Evolutionary conservation across 257 asterid genomes (phyloP).

Genomic region (Nicotiana undulata): DNA sequence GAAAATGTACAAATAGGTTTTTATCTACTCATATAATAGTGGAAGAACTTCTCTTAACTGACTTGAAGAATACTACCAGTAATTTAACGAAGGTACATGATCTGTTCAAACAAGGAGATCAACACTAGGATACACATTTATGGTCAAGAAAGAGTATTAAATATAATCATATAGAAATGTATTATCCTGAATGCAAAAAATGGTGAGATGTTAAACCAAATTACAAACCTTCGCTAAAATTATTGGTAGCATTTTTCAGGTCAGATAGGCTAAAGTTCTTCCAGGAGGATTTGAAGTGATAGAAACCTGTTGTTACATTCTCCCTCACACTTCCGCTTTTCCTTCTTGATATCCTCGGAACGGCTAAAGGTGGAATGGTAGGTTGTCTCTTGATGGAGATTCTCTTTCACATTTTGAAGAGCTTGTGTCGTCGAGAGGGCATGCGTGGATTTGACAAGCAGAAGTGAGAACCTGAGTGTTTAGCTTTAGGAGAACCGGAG

Average conservation of each 20-base stretch:
- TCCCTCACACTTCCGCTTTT: conserved; percentile 23
- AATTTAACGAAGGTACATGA: conserved; percentile 39
- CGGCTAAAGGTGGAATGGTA: conserved; percentile 32
- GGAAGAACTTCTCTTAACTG: conserved; percentile 42
- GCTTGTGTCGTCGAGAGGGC: conserved; percentile 32
- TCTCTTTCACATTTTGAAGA: conserved; percentile 38
- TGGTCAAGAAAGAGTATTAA: background rate
- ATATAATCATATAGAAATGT: background rate
- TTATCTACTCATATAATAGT: conserved; percentile 19
- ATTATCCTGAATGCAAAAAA: background rate
- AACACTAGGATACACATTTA: background rate
- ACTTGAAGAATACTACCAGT: conserved; percentile 32
- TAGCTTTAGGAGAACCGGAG: conserved; percentile 6
- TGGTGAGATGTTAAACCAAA: background rate
- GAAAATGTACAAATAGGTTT: conserved; percentile 8
- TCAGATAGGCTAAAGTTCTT: conserved; percentile 47
- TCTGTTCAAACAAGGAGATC: background rate
- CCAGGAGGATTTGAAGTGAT: conserved; percentile 33
- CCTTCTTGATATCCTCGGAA: conserved; percentile 26
- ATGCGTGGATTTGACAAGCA: conserved; percentile 1
- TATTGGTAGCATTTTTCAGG: conserved; percentile 40
- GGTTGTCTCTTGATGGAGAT: conserved; percentile 24
- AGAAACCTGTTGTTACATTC: background rate
- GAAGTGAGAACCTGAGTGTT: background rate
- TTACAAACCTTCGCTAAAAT: conserved; percentile 44